These are phyloP conservation scores for Mariannaea elegans DNA, from an alignment of 2,329 filamentous ascomycete species.

Conservation along the genomic window DNA sequence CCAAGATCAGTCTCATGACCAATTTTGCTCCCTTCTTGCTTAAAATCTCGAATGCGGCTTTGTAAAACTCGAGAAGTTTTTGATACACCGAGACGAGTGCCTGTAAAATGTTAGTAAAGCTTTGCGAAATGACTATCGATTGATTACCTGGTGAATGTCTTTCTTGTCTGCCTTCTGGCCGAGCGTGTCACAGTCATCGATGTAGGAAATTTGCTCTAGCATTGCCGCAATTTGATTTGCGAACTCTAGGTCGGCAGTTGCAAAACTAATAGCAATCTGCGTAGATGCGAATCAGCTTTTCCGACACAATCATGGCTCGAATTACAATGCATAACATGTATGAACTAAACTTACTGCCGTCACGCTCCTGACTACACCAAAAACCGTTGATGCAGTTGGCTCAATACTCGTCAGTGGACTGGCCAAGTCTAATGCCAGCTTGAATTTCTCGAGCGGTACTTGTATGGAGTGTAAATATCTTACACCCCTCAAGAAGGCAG, in stretches of 20 bases:
- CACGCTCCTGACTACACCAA: conserved; percentile 38
- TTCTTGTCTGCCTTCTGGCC: conserved; percentile 33
- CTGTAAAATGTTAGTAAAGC: conserved; percentile 21
- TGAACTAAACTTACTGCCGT: conserved; percentile 33
- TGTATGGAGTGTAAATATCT: conserved; percentile 20
- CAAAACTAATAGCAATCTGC: conserved; percentile 40
- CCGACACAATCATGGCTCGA: not conserved
- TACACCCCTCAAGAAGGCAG: conserved; percentile 26
- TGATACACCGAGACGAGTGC: conserved; percentile 39
- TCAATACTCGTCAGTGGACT: conserved; percentile 34
- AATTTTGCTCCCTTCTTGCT: conserved; percentile 30
- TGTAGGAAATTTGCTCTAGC: conserved; percentile 42
- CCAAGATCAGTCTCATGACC: conserved; percentile 25
- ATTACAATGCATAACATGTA: not conserved
- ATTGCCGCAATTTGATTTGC: conserved; percentile 39
- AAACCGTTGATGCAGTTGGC: conserved; percentile 33
- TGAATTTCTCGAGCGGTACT: conserved; percentile 27
- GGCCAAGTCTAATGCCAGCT: conserved; percentile 25
- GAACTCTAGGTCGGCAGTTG: conserved; percentile 28
- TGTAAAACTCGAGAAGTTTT: conserved; percentile 41
- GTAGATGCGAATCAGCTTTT: conserved; percentile 1
- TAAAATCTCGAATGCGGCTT: conserved; percentile 35
- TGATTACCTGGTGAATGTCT: conserved; percentile 20
- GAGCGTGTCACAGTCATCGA: conserved; percentile 42
- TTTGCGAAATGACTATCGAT: not conserved